Percentiles rank a stretch among this genome's conserved stretches.
Evolutionary conservation across 495 filamentous ascomycete species (phyloP).

Genomic region (Immersiella caudata): DNA sequence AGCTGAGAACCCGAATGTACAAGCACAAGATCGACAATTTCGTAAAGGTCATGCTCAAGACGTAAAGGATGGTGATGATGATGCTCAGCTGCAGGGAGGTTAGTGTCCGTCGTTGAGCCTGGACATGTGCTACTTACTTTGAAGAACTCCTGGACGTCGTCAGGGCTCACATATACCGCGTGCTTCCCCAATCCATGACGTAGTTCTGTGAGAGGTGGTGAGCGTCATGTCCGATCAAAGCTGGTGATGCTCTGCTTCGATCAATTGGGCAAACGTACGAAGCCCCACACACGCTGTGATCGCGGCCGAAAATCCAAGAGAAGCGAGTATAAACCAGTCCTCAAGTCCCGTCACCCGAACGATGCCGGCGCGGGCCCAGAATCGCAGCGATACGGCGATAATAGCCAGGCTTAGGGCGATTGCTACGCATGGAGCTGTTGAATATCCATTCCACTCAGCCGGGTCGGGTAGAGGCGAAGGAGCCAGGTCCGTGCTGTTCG

Average conservation of each 20-base stretch:
- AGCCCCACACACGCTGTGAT: background rate
- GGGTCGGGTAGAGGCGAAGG: background rate
- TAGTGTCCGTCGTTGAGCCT: no score
- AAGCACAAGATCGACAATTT: constrained; percentile 49
- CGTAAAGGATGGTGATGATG: constrained; percentile 27
- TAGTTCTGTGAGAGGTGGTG: background rate
- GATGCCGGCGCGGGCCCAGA: constrained; percentile 12
- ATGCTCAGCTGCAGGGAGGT: background rate
- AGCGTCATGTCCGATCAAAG: background rate
- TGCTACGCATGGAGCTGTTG: background rate
- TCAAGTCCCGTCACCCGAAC: constrained; percentile 11
- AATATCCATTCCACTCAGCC: constrained; percentile 7
- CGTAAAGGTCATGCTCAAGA: constrained; percentile 29
- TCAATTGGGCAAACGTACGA: background rate
- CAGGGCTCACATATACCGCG: background rate
- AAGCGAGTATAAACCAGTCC: constrained; percentile 16
- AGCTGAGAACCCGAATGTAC: constrained; percentile 46
- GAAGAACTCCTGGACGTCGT: constrained; percentile 4
- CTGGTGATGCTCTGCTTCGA: no score
- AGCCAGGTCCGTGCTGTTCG: no score
- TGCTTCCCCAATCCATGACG: constrained; percentile 1
- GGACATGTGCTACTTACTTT: background rate
- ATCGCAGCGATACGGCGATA: constrained; percentile 8
- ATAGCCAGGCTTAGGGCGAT: background rate
- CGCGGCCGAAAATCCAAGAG: background rate